A percentile compares a stretch with the other conserved stretches of the same genome.
phyloP scores from a whole-genome alignment of 805 yeast genomes.

The Saturnispora serradocipensis region DNA sequence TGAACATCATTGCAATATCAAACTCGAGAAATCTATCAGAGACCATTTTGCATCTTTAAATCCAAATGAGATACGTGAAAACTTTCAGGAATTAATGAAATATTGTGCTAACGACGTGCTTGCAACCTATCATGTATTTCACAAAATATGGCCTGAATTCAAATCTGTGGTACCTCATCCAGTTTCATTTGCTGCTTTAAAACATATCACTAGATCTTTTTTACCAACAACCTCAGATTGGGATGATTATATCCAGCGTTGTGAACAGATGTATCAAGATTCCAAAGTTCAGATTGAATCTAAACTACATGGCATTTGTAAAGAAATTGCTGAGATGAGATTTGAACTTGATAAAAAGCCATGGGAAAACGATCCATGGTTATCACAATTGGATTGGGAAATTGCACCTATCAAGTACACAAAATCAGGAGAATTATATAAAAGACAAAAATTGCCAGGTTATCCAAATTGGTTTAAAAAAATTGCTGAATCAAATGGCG shows the following conservation, averaged over 20 bases:
- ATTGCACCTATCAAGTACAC: constrained; percentile 49
- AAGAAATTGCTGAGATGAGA: constrained; percentile 42
- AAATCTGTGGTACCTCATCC: constrained; percentile 77
- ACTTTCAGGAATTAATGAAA: constrained; percentile 51
- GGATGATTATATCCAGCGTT: constrained; percentile 57
- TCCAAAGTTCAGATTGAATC: constrained; percentile 47
- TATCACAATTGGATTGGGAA: constrained; percentile 83
- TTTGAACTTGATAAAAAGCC: constrained; percentile 27
- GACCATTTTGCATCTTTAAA: constrained; percentile 52
- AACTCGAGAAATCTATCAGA: constrained; percentile 57
- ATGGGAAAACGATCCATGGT: constrained; percentile 71
- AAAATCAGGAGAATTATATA: constrained; percentile 59
- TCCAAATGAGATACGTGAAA: constrained; percentile 41
- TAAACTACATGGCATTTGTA: constrained; percentile 51
- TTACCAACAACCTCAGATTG: constrained; percentile 71
- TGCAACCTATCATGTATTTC: constrained; percentile 63
- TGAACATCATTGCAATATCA: constrained; percentile 61
- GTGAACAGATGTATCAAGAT: constrained; percentile 60
- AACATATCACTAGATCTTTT: constrained; percentile 62
- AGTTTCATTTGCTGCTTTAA: constrained; percentile 81
- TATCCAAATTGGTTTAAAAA: constrained; percentile 90
- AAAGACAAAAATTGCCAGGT: constrained; percentile 77
- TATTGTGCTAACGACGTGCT: constrained; percentile 85
- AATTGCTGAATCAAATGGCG: constrained; percentile 29
- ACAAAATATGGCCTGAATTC: constrained; percentile 62